phyloP scores from a whole-genome alignment of 495 filamentous ascomycete genomes.

The Talaromyces trachyspermus region DNA sequence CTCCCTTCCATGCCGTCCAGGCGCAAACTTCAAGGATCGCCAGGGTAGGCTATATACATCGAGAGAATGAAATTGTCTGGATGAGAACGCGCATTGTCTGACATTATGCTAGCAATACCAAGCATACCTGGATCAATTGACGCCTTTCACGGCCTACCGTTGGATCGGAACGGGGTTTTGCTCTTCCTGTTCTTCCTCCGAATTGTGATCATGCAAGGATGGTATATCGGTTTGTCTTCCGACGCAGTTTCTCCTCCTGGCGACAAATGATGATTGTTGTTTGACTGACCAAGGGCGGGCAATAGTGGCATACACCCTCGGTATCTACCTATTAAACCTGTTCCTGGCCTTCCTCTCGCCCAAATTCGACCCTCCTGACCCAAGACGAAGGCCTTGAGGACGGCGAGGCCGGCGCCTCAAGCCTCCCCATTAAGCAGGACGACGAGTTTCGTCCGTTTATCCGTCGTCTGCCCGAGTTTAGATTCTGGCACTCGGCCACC shows the following conservation, averaged over 20 bases:
- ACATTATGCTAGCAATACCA: conserved; percentile 70
- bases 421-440: conserved; percentile 86
- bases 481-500: conserved; percentile 97
- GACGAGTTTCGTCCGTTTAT: conserved; percentile 98
- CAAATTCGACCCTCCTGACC: conserved; percentile 95
- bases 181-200: conserved; percentile 78
- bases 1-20: conserved; percentile 75
- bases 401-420: conserved; percentile 55
- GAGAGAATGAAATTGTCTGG: not conserved
- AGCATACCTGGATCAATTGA: conserved; percentile 85
- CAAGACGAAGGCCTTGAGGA: conserved; percentile 95
- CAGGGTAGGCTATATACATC: conserved; percentile 46
- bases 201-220: conserved; percentile 87
- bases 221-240: conserved; percentile 81
- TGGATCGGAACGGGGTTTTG: conserved; percentile 74
- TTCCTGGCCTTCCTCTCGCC: conserved; percentile 98
- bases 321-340: conserved; percentile 98
- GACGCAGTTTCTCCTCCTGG: not conserved
- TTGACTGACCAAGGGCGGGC: too few species aligned
- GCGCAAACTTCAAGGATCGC: conserved; percentile 70
- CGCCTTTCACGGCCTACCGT: conserved; percentile 78
- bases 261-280: too few species aligned
- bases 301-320: conserved; percentile 97
- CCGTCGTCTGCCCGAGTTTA: conserved; percentile 92
- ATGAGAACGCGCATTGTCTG: not conserved